These are phyloP conservation scores for Thalassiosira hispida DNA, from an alignment of 352 stramenopile species.

Conservation along the genomic window DNA sequence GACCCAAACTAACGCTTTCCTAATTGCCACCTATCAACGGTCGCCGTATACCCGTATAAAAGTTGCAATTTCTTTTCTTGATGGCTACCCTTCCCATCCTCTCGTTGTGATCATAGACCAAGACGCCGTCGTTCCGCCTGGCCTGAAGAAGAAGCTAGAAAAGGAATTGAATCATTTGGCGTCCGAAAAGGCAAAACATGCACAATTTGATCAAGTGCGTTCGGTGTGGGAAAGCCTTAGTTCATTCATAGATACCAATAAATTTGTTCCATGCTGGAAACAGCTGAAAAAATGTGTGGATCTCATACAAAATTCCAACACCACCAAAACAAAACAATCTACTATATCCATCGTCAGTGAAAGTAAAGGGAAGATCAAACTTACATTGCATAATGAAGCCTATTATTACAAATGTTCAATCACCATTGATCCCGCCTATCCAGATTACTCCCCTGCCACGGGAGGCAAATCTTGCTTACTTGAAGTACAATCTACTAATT, in stretches of 20 bases:
- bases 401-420: conserved; percentile 61
- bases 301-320: conserved; percentile 28
- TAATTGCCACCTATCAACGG: conserved; percentile 56
- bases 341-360: conserved; percentile 52
- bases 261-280: conserved; percentile 66
- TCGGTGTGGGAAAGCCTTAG: conserved; percentile 37
- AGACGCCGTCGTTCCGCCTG: conserved; percentile 39
- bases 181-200: not conserved
- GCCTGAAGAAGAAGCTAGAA: conserved; percentile 70
- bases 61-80: conserved; percentile 57
- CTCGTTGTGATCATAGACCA: conserved; percentile 55
- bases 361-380: conserved; percentile 56
- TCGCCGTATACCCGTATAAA: conserved; percentile 62
- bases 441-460: conserved; percentile 43
- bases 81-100: conserved; percentile 49
- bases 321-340: conserved; percentile 34
- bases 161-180: conserved; percentile 41
- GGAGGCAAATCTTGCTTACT: conserved; percentile 51
- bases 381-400: conserved; percentile 38
- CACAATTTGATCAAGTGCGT: conserved; percentile 48
- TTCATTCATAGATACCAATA: conserved; percentile 59
- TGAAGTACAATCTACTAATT: conserved; percentile 58
- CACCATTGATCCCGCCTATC: conserved; percentile 64
- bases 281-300: conserved; percentile 61
- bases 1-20: conserved; percentile 47